Evolutionary conservation across 352 stramenopile genomes (phyloP).

Genomic region (Phytopythium chamaehyphon): DNA sequence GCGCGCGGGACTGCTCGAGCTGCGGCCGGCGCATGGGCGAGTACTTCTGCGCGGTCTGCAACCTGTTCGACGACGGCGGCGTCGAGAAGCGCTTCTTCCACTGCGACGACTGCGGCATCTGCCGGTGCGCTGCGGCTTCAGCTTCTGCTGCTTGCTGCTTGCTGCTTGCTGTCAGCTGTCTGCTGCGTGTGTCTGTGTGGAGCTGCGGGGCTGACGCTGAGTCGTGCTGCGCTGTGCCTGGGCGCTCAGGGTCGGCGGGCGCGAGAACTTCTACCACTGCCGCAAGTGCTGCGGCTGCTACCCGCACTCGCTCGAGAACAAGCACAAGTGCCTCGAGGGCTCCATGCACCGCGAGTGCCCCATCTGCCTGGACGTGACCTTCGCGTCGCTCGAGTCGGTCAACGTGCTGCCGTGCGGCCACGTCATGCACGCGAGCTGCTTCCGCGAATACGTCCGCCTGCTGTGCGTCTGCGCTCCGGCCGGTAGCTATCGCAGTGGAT

Average conservation of each 20-base stretch:
- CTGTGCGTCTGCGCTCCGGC: conserved; percentile 22
- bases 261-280: conserved; percentile 82
- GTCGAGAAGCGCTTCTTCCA: conserved; percentile 66
- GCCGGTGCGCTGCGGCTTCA: conserved; percentile 30
- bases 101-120: conserved; percentile 74
- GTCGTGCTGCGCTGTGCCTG: not conserved
- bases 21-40: conserved; percentile 45
- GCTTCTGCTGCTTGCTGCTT: not conserved
- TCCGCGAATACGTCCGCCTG: conserved; percentile 56
- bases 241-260: conserved; percentile 48
- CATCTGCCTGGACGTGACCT: conserved; percentile 80
- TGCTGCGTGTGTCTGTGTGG: too few species aligned
- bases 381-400: conserved; percentile 67
- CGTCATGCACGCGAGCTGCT: conserved; percentile 69
- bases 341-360: conserved; percentile 81
- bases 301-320: conserved; percentile 55
- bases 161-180: not conserved
- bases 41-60: conserved; percentile 71
- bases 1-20: conserved; percentile 39
- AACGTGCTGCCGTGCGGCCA: conserved; percentile 73
- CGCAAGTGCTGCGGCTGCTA: conserved; percentile 77
- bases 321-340: conserved; percentile 75
- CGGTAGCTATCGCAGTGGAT: not conserved
- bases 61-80: conserved; percentile 69
- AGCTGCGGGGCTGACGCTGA: too few species aligned